A percentile compares a stretch with the other conserved stretches of the same genome.
Conservation (phyloP, 1,139 yeast genomes). For the Saccharomyces hybrid region DNA sequence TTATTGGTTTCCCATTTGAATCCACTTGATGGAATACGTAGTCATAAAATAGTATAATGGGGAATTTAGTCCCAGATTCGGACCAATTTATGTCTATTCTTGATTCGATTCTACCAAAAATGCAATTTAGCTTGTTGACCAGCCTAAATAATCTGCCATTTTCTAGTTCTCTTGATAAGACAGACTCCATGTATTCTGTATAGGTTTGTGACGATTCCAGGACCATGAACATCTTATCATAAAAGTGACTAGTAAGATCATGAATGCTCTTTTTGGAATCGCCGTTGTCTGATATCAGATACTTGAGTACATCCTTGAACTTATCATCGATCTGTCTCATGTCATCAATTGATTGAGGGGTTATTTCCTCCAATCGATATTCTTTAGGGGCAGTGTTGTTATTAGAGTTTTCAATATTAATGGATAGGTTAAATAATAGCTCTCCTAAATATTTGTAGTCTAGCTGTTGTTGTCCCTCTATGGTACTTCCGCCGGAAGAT, state of each 20-base stretch:
- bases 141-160: conserved; percentile 82
- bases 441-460: conserved; percentile 55
- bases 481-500: conserved; percentile 8
- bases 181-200: conserved; percentile 60
- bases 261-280: conserved; percentile 26
- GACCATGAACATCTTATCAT: conserved; percentile 34
- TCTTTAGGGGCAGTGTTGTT: conserved; percentile 11
- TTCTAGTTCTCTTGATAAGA: conserved; percentile 68
- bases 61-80: conserved; percentile 68
- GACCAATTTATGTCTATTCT: conserved; percentile 53
- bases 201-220: conserved; percentile 50
- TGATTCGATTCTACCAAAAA: conserved; percentile 67
- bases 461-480: conserved; percentile 36
- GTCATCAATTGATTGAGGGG: conserved; percentile 10
- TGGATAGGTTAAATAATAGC: conserved; percentile 49
- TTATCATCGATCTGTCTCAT: conserved; percentile 30
- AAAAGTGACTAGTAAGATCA: conserved; percentile 19
- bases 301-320: conserved; percentile 33
- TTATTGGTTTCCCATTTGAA: conserved; percentile 63
- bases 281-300: conserved; percentile 27
- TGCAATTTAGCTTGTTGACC: conserved; percentile 69
- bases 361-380: conserved; percentile 7
- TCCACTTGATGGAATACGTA: conserved; percentile 80
- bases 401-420: conserved; percentile 34
- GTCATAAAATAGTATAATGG: conserved; percentile 72